These are phyloP conservation scores for Blastosporella zonata DNA, from an alignment of 1,284 basidiomycete genomes.

Conservation along the genomic window DNA sequence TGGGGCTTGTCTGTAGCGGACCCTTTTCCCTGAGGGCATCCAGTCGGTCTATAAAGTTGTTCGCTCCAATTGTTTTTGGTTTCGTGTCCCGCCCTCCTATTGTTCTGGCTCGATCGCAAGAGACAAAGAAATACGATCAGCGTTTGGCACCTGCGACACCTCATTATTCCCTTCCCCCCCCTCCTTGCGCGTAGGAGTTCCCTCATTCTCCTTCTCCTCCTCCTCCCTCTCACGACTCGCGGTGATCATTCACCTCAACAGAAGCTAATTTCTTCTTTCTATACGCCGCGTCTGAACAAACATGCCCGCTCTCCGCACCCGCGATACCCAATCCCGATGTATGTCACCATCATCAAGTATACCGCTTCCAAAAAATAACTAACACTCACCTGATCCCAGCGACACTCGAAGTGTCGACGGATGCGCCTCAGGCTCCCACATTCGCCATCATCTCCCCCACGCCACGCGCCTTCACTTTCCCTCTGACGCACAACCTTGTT, in stretches of 20 bases:
- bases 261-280: conserved; percentile 8
- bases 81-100: conserved; percentile 60
- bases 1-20: conserved; percentile 40
- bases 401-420: conserved; percentile 75
- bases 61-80: conserved; percentile 49
- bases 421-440: conserved; percentile 54
- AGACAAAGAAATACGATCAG: conserved; percentile 44
- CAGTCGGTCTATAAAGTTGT: conserved; percentile 57
- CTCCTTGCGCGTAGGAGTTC: conserved; percentile 29
- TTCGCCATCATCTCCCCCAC: conserved; percentile 70
- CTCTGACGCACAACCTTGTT: conserved; percentile 45
- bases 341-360: conserved; percentile 20
- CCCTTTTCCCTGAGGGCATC: conserved; percentile 29
- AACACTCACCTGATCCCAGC: conserved; percentile 26
- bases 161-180: conserved; percentile 40
- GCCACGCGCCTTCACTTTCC: conserved; percentile 73
- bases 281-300: conserved; percentile 30
- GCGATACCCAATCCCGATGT: conserved; percentile 65
- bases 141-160: conserved; percentile 36
- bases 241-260: conserved; percentile 17
- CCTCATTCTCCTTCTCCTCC: conserved; percentile 24
- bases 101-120: conserved; percentile 48
- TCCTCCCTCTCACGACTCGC: conserved; percentile 18
- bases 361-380: conserved; percentile 12
- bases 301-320: conserved; percentile 75